Percentiles rank a stretch among this genome's conserved stretches.
These are phyloP conservation scores for Fusarium anthophilum DNA, from an alignment of 2,329 filamentous ascomycete genomes.

Conservation along the genomic window DNA sequence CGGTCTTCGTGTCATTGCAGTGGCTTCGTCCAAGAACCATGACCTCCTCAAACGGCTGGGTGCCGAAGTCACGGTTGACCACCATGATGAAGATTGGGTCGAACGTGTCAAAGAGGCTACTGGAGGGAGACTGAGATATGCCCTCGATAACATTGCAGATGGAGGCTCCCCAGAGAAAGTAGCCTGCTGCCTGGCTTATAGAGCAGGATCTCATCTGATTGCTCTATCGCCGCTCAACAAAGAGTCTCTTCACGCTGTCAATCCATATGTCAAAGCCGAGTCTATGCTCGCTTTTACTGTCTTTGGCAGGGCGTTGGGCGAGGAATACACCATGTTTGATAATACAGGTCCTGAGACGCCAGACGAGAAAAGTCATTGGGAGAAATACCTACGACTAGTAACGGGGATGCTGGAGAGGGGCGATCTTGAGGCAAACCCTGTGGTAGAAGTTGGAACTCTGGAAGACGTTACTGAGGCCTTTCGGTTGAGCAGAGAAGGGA, in stretches of 20 bases:
- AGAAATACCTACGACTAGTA: background rate
- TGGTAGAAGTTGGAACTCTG: background rate
- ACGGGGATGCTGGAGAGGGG: background rate
- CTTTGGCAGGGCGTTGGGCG: background rate
- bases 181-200: rapidly evolving
- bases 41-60: background rate
- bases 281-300: slow-evolving; percentile 4
- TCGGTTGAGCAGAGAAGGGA: slow-evolving; percentile 1
- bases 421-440: background rate
- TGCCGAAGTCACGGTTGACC: background rate
- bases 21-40: slow-evolving; percentile 3
- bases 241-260: background rate
- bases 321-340: background rate
- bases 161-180: background rate
- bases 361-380: background rate
- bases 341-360: background rate
- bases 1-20: background rate
- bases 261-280: background rate
- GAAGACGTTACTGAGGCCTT: background rate
- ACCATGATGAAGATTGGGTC: background rate
- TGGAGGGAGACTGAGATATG: background rate
- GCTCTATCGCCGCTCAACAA: background rate
- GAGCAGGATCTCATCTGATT: background rate
- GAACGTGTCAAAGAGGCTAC: background rate
- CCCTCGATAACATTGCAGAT: slow-evolving; percentile 1